Evolutionary conservation across 2,329 filamentous ascomycete species (phyloP), one percentile per base, ranked within the genome.

Genomic region (Parascedosporium putredinis): DNA sequence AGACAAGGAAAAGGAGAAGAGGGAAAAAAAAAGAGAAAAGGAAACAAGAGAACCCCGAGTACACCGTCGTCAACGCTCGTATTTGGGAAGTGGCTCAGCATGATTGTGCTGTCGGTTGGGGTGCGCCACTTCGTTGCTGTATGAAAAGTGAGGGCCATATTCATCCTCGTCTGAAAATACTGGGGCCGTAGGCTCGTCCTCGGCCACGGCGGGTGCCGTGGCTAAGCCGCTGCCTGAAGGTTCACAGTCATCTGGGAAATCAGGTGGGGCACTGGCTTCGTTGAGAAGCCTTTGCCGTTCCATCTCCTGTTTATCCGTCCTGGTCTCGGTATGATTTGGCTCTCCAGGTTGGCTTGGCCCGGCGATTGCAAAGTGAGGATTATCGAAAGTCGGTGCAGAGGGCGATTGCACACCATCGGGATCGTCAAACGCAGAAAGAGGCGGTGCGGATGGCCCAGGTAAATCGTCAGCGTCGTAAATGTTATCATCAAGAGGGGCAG

Each of bases 291-390:
- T 71, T 50, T 70, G 75, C 18, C 81, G 73, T 61, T 90, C 85
- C 5, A 88, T 68, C 61, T 94, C 88, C 57, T 83, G 81, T 62
- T 94, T 93, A 63, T 94, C 90, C 50, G 93, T 86, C 12, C 66
- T 12, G 16, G 31, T 25, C 2, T 47, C 33, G 18, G 53, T 25
- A 16, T 47, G 45, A 9, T 22, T 42, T 23, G 47, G 10, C 20
- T 42, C 16, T 9, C 16, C 12, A 5, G 38, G 38, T 42, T 14
- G 36, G 18, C 36, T 42, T 42, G 36, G 18, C 18, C 20, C 36
- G 2, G 36, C n/a, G 14, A 22, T 16, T 5, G n/a, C 16, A 7
- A 27, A 38, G 10, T 36, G 43, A 8, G 78, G 47, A 6, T 74
- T 71, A 16, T 71, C 70, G n/a, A 72, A 59, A 0, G 70, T 68